These are phyloP conservation scores for Calonectria pseudoreteaudii DNA, from an alignment of 2,329 filamentous ascomycete species.

Conservation along the genomic window DNA sequence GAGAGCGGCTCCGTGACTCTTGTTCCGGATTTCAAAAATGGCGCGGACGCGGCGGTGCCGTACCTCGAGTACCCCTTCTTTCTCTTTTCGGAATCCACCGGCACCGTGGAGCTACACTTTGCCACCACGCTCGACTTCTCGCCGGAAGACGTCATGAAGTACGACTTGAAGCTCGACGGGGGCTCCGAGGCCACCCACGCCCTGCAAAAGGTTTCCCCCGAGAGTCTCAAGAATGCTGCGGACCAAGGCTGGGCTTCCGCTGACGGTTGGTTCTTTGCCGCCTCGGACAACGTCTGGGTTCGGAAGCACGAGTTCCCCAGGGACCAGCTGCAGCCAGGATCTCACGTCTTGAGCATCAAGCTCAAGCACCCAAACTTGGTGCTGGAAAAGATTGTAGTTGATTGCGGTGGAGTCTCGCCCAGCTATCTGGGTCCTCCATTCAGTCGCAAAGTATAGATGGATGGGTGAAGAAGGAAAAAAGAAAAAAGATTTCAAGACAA, in stretches of 20 bases:
- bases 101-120: constrained; percentile 22
- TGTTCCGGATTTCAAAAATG: neutral
- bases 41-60: accelerated
- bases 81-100: constrained; percentile 7
- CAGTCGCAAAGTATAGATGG: neutral
- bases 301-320: constrained; percentile 12
- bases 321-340: neutral
- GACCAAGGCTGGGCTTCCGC: constrained; percentile 33
- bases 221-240: constrained; percentile 30
- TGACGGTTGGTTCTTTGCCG: constrained; percentile 35
- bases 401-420: constrained; percentile 18
- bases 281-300: constrained; percentile 31
- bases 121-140: constrained; percentile 29
- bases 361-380: constrained; percentile 30
- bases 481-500: neutral
- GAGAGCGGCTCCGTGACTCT: constrained; percentile 29
- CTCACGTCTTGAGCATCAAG: constrained; percentile 16
- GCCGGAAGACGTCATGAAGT: constrained; percentile 17
- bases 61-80: constrained; percentile 29
- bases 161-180: constrained; percentile 24
- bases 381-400: constrained; percentile 36
- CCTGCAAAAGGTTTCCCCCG: constrained; percentile 19
- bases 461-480: too few relatives aligned
- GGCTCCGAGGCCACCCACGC: neutral
- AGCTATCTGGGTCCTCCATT: constrained; percentile 34